These are phyloP conservation scores for Rhodotorula sp. DNA, from an alignment of 1,284 basidiomycete genomes.

Conservation along the genomic window DNA sequence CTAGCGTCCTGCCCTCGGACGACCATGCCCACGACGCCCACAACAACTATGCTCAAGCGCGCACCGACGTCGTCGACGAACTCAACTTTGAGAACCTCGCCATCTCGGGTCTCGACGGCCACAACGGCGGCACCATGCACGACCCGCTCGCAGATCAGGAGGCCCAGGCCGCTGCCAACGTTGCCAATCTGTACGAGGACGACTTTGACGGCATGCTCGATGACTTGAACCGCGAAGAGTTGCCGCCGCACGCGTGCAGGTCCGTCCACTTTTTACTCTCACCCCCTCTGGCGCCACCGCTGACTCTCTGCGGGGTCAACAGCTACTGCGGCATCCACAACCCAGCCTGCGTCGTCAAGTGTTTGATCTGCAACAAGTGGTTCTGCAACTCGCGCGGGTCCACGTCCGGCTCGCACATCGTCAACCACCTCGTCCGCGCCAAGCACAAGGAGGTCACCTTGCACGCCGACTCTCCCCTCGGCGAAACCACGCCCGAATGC, in stretches of 20 bases:
- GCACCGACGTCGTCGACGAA: constrained; percentile 10
- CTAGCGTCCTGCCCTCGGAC: constrained; percentile 8
- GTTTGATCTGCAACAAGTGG: constrained; percentile 94
- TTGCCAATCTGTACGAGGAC: constrained; percentile 57
- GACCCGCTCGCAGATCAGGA: background rate
- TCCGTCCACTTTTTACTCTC: constrained; percentile 52
- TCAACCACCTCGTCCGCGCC: constrained; percentile 96
- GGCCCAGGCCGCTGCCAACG: constrained; percentile 8
- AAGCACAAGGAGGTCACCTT: constrained; percentile 99
- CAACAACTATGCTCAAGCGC: background rate
- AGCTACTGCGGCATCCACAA: constrained; percentile 99
- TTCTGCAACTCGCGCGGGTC: constrained; percentile 99
- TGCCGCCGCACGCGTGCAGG: constrained; percentile 92
- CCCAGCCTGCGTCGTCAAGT: constrained; percentile 95
- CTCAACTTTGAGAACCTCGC: constrained; percentile 36
- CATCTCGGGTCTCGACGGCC: constrained; percentile 9
- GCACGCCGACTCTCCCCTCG: constrained; percentile 90
- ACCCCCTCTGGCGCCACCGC: background rate
- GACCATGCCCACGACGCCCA: background rate
- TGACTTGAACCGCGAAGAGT: constrained; percentile 72
- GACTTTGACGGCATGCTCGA: constrained; percentile 81
- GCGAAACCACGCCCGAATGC: constrained; percentile 91
- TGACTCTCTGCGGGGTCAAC: background rate
- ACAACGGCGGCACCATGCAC: background rate
- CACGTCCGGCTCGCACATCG: constrained; percentile 97